These are phyloP conservation scores for Leccinum pseudoinsigne DNA, from an alignment of 1,284 basidiomycete genomes.

Conservation along the genomic window DNA sequence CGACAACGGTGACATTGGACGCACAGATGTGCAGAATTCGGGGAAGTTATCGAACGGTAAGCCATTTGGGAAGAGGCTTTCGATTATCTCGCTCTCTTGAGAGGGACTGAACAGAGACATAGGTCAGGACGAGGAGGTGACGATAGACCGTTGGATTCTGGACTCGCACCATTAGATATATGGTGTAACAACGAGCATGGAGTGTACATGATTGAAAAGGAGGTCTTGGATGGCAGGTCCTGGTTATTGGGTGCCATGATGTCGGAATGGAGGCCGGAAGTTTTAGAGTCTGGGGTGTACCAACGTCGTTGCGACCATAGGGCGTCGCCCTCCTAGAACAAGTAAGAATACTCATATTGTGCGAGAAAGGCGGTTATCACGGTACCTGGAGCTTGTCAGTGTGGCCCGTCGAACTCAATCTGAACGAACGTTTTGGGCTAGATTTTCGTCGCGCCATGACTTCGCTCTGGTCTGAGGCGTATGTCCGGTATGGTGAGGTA, in stretches of 20 bases:
- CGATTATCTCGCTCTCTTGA: not conserved
- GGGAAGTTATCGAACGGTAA: not conserved
- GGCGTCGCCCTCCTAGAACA: too few relatives aligned
- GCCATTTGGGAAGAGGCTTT: not conserved
- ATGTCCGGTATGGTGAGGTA: not conserved
- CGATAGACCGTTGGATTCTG: not conserved
- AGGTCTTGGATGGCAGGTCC: not conserved
- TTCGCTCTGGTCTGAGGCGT: not conserved
- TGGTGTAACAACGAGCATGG: not conserved
- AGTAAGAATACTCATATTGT: not conserved
- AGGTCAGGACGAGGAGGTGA: not conserved
- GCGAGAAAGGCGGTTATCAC: not conserved
- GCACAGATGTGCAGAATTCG: not conserved
- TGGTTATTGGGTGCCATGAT: not conserved
- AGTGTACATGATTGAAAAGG: not conserved
- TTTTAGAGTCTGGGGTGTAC: not conserved
- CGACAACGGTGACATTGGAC: not conserved
- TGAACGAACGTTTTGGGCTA: not conserved
- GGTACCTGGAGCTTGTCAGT: not conserved
- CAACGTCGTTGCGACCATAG: not conserved
- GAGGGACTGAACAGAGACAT: not conserved
- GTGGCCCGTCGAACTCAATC: not conserved
- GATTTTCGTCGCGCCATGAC: not conserved
- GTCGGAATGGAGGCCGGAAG: not conserved
- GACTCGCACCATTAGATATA: too few relatives aligned